Conservation (phyloP, 768 basidiomycete species). For the Phanerochaete carnosa region DNA sequence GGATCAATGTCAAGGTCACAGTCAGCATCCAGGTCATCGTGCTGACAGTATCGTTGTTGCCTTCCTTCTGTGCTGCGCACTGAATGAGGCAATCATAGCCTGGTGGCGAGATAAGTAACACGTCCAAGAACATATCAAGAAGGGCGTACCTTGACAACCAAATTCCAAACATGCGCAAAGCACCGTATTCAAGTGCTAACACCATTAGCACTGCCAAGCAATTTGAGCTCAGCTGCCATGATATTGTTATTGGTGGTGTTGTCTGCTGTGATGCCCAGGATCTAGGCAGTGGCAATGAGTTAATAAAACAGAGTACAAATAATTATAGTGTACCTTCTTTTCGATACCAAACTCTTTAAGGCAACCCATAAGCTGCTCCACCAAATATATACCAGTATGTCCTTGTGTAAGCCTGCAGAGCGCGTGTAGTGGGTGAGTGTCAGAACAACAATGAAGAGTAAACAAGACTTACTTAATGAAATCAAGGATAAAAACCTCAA, state of each 20-base stretch:
- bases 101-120: too few species aligned
- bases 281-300: not conserved
- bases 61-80: too few species aligned
- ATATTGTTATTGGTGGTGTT: constrained; percentile 35
- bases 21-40: not conserved
- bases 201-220: not conserved
- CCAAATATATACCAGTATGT: constrained; percentile 2
- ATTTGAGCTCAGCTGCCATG: constrained; percentile 19
- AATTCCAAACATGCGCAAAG: constrained; percentile 32
- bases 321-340: constrained; percentile 1
- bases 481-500: not conserved
- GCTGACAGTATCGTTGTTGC: too few species aligned
- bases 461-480: not conserved
- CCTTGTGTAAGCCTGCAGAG: not conserved
- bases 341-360: constrained; percentile 6
- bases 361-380: not conserved
- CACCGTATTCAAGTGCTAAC: constrained; percentile 17
- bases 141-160: constrained; percentile 23
- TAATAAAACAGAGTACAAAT: not conserved
- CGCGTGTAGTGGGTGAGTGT: not conserved
- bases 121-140: not conserved
- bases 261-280: constrained; percentile 28
- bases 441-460: not conserved
- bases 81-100: too few species aligned
- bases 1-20: not conserved